Evolutionary conservation across 1,284 basidiomycete species (phyloP).

Genomic region (Meripilus lineatus): DNA sequence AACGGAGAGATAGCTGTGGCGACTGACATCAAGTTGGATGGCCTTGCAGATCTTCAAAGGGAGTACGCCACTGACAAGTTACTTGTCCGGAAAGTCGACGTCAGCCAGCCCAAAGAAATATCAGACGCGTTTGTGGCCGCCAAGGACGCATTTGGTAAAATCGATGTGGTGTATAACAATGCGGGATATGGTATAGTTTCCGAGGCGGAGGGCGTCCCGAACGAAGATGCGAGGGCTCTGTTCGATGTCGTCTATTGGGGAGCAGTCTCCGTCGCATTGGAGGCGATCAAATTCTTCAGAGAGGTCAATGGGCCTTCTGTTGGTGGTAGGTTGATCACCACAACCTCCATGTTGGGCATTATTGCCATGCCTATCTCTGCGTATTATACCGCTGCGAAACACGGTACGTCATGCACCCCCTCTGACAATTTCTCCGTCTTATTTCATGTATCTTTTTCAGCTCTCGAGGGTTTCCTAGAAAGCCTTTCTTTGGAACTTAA

Average conservation of each 20-base stretch:
- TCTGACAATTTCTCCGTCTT: neutral
- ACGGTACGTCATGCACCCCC: constrained; percentile 9
- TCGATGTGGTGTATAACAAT: constrained; percentile 35
- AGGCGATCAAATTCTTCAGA: constrained; percentile 7
- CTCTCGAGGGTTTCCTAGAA: constrained; percentile 23
- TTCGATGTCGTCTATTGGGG: constrained; percentile 33
- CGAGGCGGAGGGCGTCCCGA: constrained; percentile 25
- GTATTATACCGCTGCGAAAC: constrained; percentile 22
- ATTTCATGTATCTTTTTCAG: constrained; percentile 10
- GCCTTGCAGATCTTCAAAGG: neutral
- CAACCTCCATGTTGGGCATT: constrained; percentile 21
- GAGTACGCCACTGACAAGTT: neutral
- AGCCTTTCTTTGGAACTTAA: constrained; percentile 21
- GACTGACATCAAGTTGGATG: neutral
- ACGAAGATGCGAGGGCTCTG: constrained; percentile 18
- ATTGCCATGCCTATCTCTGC: constrained; percentile 16
- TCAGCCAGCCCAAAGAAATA: neutral
- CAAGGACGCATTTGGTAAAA: constrained; percentile 18
- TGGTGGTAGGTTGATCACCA: constrained; percentile 27
- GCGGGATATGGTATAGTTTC: constrained; percentile 23
- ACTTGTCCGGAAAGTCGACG: neutral
- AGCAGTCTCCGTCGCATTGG: constrained; percentile 13
- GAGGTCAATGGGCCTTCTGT: constrained; percentile 5
- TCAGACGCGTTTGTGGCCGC: constrained; percentile 20
- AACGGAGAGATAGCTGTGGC: constrained; percentile 4